A percentile compares a stretch with the other conserved stretches of the same genome.
phyloP scores from a whole-genome alignment of 176 grass and related monocot species.

The Ensete glaucum region DNA sequence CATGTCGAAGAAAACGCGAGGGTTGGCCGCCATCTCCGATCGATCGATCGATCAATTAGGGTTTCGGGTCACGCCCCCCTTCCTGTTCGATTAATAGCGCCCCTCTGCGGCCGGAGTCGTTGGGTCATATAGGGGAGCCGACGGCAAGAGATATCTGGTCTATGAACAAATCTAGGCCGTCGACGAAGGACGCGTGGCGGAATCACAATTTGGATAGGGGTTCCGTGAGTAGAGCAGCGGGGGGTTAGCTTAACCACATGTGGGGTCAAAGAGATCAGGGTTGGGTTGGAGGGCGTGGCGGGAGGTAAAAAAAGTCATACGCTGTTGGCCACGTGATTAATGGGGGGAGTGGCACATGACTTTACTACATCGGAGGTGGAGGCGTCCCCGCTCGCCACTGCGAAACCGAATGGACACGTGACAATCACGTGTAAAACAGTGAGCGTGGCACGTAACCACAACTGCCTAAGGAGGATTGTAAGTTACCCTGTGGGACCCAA shows the following conservation, averaged over 20 bases:
- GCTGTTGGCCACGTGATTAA: neutral
- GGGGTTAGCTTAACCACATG: neutral
- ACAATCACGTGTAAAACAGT: neutral
- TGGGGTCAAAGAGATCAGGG: too few species aligned
- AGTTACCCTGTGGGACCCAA: too few species aligned
- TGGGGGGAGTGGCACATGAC: neutral
- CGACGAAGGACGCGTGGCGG: neutral
- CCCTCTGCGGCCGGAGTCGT: neutral
- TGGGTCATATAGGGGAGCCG: neutral
- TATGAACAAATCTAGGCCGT: neutral
- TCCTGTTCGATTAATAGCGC: neutral
- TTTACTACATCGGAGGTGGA: too few species aligned
- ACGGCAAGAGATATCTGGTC: neutral
- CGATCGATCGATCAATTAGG: neutral
- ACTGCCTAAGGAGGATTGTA: too few species aligned
- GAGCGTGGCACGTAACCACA: neutral
- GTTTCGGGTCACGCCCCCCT: neutral
- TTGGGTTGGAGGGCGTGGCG: too few species aligned
- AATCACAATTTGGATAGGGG: too few species aligned
- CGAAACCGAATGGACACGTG: too few species aligned
- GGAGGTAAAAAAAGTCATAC: neutral
- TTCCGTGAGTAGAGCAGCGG: too few species aligned
- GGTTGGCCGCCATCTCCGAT: slow-evolving; percentile 4
- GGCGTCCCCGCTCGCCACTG: too few species aligned
- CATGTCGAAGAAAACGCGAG: slow-evolving; percentile 11